Percentiles rank a stretch among this genome's conserved stretches.
Conservation (phyloP, 2,329 filamentous ascomycete genomes). For the Incumbomyces lentus region DNA sequence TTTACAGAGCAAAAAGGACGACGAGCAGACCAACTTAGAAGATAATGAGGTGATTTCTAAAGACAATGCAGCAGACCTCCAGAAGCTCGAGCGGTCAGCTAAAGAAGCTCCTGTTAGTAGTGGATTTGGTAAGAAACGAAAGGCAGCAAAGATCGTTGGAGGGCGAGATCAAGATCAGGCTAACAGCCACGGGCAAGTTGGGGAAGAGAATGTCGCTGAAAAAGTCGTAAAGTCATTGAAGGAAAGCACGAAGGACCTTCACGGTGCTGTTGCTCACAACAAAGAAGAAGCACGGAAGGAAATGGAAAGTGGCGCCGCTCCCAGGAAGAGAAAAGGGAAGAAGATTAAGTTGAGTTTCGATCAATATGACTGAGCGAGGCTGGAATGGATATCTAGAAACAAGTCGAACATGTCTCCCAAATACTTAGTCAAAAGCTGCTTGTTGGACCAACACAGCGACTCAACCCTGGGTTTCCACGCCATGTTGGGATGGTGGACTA, state of each 20-base stretch:
- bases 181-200: constrained; percentile 3
- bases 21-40: not conserved
- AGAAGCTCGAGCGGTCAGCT: too few relatives aligned
- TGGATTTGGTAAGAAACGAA: constrained; percentile 15
- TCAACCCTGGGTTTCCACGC: too few relatives aligned
- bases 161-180: constrained; percentile 8
- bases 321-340: constrained; percentile 17
- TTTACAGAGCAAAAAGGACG: constrained; percentile 7
- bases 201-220: constrained; percentile 9
- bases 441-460: too few relatives aligned
- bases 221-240: constrained; percentile 1
- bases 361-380: constrained; percentile 11
- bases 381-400: too few relatives aligned
- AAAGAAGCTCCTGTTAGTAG: constrained; percentile 7
- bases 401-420: too few relatives aligned
- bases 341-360: constrained; percentile 22
- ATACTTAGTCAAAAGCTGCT: too few relatives aligned
- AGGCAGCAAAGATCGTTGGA: constrained; percentile 17
- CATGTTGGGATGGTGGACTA: too few relatives aligned
- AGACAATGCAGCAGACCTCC: not conserved
- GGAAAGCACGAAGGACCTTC: constrained; percentile 5
- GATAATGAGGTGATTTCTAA: constrained; percentile 14
- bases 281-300: constrained; percentile 7
- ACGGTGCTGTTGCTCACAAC: not conserved
- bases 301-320: not conserved